Percentiles rank a stretch among this genome's conserved stretches.
phyloP scores from a whole-genome alignment of 352 stramenopile genomes.

The Globisporangium canariense region DNA sequence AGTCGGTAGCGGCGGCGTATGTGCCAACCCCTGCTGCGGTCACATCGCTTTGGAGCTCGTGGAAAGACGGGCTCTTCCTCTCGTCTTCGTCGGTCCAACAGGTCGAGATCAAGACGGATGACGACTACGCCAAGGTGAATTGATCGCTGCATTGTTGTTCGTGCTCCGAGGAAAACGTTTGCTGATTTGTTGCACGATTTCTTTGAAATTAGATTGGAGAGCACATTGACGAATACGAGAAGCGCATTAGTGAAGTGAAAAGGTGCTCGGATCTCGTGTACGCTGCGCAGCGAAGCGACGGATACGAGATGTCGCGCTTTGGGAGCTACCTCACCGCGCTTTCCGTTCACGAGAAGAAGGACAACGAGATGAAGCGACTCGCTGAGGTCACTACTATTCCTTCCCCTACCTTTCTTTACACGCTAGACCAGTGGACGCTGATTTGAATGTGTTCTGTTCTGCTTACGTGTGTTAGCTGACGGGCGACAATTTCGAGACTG shows the following conservation, averaged over 20 bases:
- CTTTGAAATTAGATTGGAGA: slow-evolving; percentile 58
- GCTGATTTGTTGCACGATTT: slow-evolving; percentile 1
- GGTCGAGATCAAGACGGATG: slow-evolving; percentile 85
- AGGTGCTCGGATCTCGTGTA: slow-evolving; percentile 83
- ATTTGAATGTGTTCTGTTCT: not conserved
- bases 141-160: not conserved
- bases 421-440: not conserved
- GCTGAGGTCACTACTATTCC: slow-evolving; percentile 36
- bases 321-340: slow-evolving; percentile 79
- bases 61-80: slow-evolving; percentile 79
- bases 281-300: slow-evolving; percentile 68
- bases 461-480: slow-evolving; percentile 15
- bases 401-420: not conserved
- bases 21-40: slow-evolving; percentile 73
- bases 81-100: slow-evolving; percentile 70
- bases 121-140: slow-evolving; percentile 75
- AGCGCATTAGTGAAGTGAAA: slow-evolving; percentile 77
- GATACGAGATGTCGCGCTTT: slow-evolving; percentile 86
- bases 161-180: no score
- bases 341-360: slow-evolving; percentile 69
- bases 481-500: slow-evolving; percentile 81
- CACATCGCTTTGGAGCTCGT: slow-evolving; percentile 77
- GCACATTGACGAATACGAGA: slow-evolving; percentile 85
- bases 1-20: slow-evolving; percentile 67
- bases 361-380: slow-evolving; percentile 72